These are phyloP conservation scores for Coemansia nantahalensis DNA, from an alignment of 192 early-diverging fungal species.

Conservation along the genomic window DNA sequence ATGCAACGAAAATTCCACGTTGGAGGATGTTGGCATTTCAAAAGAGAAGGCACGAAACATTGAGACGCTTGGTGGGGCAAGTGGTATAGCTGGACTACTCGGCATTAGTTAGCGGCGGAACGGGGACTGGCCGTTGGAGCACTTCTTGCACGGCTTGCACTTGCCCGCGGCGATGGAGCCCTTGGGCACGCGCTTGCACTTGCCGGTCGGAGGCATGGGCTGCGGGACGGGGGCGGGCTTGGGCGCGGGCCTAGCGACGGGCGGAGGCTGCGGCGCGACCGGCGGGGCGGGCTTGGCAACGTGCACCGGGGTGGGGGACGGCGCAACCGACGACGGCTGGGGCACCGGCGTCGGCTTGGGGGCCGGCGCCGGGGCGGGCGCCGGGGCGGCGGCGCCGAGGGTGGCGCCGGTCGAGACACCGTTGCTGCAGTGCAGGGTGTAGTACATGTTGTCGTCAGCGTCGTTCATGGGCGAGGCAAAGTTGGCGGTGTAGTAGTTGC, in stretches of 20 bases:
- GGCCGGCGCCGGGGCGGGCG: neutral
- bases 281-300: neutral
- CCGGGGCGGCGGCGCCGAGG: neutral
- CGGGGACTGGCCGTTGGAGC: slow-evolving; percentile 21
- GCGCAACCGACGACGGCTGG: neutral
- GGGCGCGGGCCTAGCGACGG: neutral
- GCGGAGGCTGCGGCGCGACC: neutral
- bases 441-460: slow-evolving; percentile 13
- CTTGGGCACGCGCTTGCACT: slow-evolving; percentile 52
- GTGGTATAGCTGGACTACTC: no score
- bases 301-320: neutral
- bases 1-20: no score
- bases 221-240: slow-evolving; percentile 2
- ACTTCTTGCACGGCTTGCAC: slow-evolving; percentile 55
- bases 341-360: slow-evolving; percentile 1
- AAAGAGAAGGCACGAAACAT: no score
- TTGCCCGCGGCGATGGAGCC: slow-evolving; percentile 55
- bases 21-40: no score
- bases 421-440: slow-evolving; percentile 32
- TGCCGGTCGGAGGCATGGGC: slow-evolving; percentile 21
- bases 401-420: slow-evolving; percentile 25
- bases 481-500: slow-evolving; percentile 33
- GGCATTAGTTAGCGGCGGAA: slow-evolving; percentile 21
- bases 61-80: no score
- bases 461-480: slow-evolving; percentile 36